phyloP scores from a whole-genome alignment of 208 protist species.

The Wallacemonas sp. region DNA sequence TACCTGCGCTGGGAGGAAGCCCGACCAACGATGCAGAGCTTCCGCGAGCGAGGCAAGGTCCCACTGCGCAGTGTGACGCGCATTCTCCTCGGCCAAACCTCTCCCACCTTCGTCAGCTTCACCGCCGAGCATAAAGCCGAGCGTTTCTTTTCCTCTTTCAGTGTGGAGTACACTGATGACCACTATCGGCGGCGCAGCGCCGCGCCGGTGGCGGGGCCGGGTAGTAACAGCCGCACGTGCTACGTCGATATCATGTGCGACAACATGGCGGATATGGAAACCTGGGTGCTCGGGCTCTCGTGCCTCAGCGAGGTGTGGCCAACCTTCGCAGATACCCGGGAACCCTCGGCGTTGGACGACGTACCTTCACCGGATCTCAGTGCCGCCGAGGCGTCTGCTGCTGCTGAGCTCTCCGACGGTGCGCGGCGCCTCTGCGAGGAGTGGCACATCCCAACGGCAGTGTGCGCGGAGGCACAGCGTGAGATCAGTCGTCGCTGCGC shows the following conservation, averaged over 20 bases:
- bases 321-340: slow-evolving; percentile 28
- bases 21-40: background rate
- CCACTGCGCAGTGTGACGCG: slow-evolving; percentile 37
- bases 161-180: slow-evolving; percentile 23
- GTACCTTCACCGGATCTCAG: background rate
- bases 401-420: slow-evolving; percentile 2
- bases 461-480: slow-evolving; percentile 31
- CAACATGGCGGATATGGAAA: slow-evolving; percentile 54
- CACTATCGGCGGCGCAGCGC: background rate
- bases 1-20: slow-evolving; percentile 51
- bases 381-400: background rate
- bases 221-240: background rate
- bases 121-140: slow-evolving; percentile 1
- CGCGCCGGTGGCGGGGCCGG: background rate
- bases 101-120: slow-evolving; percentile 23
- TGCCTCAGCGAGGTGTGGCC: slow-evolving; percentile 36
- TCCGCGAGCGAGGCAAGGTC: slow-evolving; percentile 30
- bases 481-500: slow-evolving; percentile 28
- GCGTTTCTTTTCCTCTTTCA: slow-evolving; percentile 35
- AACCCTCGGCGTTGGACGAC: slow-evolving; percentile 15
- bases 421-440: slow-evolving; percentile 28
- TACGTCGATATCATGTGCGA: slow-evolving; percentile 61
- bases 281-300: slow-evolving; percentile 71
- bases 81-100: slow-evolving; percentile 56
- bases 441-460: slow-evolving; percentile 54